A percentile compares a stretch with the other conserved stretches of the same genome.
Evolutionary conservation across 768 basidiomycete species (phyloP).

Genomic region (Macrolepiota fuliginosa): DNA sequence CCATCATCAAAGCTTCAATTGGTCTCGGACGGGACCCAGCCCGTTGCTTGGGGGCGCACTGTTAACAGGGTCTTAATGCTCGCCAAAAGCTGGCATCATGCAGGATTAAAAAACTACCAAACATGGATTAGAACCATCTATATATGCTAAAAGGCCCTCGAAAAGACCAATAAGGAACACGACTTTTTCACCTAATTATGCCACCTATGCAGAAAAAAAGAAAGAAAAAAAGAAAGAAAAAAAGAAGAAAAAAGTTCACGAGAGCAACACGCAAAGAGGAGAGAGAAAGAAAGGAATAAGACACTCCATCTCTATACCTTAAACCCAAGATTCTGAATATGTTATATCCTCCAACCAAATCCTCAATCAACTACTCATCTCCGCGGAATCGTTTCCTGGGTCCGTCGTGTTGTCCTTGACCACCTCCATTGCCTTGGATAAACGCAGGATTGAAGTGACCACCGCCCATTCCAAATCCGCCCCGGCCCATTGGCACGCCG

Average conservation of each 20-base stretch:
- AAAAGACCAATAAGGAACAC: not conserved
- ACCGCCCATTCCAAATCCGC: slow-evolving; percentile 44
- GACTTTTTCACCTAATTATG: not conserved
- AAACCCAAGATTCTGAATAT: not conserved
- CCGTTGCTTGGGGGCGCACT: too few species aligned
- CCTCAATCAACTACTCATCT: slow-evolving; percentile 37
- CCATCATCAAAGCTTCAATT: too few species aligned
- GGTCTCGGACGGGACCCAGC: too few species aligned
- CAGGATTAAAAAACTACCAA: not conserved
- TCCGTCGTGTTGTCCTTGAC: slow-evolving; percentile 34
- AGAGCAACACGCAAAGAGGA: too few species aligned
- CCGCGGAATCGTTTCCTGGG: slow-evolving; percentile 54
- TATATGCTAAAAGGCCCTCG: not conserved
- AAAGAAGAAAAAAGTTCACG: not conserved
- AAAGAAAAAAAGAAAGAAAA: not conserved
- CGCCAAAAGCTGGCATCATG: too few species aligned
- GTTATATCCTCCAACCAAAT: not conserved
- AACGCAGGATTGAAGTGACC: slow-evolving; percentile 80
- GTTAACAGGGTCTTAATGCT: too few species aligned
- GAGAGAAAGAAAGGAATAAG: too few species aligned
- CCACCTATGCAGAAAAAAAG: not conserved
- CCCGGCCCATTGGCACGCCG: slow-evolving; percentile 49
- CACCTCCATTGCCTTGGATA: slow-evolving; percentile 47
- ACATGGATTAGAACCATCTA: not conserved
- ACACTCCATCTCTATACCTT: not conserved